A percentile compares a stretch with the other conserved stretches of the same genome.
phyloP scores from a whole-genome alignment of 306 rosid genomes.

The Vigna trinervia region DNA sequence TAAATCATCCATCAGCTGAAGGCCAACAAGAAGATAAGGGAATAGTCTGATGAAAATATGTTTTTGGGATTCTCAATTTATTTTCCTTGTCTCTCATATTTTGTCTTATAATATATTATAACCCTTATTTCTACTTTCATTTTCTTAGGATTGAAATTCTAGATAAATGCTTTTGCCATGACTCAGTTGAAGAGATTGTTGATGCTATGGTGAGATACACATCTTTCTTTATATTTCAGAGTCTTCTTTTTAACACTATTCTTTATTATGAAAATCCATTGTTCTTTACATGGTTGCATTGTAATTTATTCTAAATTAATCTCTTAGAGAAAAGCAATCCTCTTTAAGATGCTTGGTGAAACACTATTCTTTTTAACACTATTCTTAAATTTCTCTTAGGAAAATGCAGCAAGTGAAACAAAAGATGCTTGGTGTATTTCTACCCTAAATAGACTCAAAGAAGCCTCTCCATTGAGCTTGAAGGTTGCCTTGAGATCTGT shows the following conservation, averaged over 20 bases:
- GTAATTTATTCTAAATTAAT: background rate
- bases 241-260: slow-evolving; percentile 2
- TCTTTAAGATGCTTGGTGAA: background rate
- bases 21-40: background rate
- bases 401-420: slow-evolving; percentile 67
- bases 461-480: slow-evolving; percentile 89
- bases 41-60: background rate
- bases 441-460: slow-evolving; percentile 72
- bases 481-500: slow-evolving; percentile 94
- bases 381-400: slow-evolving; percentile 53
- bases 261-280: slow-evolving; percentile 13
- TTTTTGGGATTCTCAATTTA: slow-evolving; percentile 31
- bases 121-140: slow-evolving; percentile 34
- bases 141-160: slow-evolving; percentile 71
- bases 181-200: slow-evolving; percentile 89
- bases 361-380: background rate
- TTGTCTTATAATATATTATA: slow-evolving; percentile 24
- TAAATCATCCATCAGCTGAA: background rate
- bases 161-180: slow-evolving; percentile 81
- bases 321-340: background rate
- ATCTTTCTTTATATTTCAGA: slow-evolving; percentile 32
- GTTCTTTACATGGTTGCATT: background rate
- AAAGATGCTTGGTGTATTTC: slow-evolving; percentile 81
- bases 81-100: slow-evolving; percentile 12
- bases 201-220: slow-evolving; percentile 69